Evolutionary conservation across 805 yeast genomes (phyloP).

Genomic region (Yarrowia bubula): DNA sequence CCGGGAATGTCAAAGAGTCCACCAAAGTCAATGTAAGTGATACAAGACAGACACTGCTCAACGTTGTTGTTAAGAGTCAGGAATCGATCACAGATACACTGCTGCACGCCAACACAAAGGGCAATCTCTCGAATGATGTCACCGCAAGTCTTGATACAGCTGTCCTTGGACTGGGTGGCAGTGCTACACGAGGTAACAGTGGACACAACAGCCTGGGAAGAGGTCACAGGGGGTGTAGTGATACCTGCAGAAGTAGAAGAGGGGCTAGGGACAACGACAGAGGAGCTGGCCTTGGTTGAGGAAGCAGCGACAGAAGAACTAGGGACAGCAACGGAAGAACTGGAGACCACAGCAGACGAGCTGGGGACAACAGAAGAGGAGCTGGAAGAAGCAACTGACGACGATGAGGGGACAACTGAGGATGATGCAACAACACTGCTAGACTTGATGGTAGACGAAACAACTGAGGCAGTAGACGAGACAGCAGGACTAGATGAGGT

Average conservation of each 20-base stretch:
- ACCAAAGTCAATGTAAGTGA: slow-evolving; percentile 2
- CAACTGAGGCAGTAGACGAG: background rate
- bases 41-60: background rate
- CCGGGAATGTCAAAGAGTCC: background rate
- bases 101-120: background rate
- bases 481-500: background rate
- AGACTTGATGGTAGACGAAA: too few relatives aligned
- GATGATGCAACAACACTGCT: too few relatives aligned
- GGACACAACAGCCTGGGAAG: background rate
- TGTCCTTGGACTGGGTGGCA: background rate
- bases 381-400: too few relatives aligned
- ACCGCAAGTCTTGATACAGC: background rate
- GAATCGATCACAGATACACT: slow-evolving; percentile 5
- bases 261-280: background rate
- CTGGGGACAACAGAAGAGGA: too few relatives aligned
- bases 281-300: background rate
- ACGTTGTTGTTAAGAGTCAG: background rate
- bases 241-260: background rate
- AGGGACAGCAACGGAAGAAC: background rate
- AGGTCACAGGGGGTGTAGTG: background rate
- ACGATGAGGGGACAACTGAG: too few relatives aligned
- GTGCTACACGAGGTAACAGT: slow-evolving; percentile 5
- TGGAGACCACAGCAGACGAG: background rate
- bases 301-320: background rate
- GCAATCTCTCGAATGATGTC: slow-evolving; percentile 18